Conservation (phyloP, 257 asterid genomes). For the Handroanthus guayacan region DNA sequence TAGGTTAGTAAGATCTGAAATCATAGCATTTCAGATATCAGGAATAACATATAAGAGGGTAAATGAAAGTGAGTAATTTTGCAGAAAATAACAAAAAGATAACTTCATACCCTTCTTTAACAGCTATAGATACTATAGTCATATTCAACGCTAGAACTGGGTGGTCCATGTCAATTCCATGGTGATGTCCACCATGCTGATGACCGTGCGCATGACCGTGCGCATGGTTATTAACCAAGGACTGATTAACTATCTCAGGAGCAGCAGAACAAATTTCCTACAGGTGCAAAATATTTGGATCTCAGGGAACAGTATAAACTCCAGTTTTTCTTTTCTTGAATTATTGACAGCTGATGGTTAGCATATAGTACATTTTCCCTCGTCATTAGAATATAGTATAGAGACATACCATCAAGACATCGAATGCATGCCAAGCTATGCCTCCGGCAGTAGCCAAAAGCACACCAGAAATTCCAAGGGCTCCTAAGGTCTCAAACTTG, state of each 20-base stretch:
- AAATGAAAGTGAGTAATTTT: conserved; percentile 1
- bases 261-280: conserved; percentile 71
- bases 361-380: conserved; percentile 5
- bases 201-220: conserved; percentile 56
- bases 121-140: conserved; percentile 78
- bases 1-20: conserved; percentile 15
- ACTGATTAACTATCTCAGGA: conserved; percentile 69
- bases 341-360: conserved; percentile 4
- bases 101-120: conserved; percentile 87
- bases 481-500: conserved; percentile 95
- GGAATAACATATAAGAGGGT: not conserved
- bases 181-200: conserved; percentile 69
- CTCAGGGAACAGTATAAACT: not conserved
- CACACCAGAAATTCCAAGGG: conserved; percentile 86
- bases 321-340: conserved; percentile 1
- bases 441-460: conserved; percentile 97
- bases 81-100: conserved; percentile 15
- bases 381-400: conserved; percentile 16
- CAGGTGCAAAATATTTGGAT: conserved; percentile 33
- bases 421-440: conserved; percentile 94
- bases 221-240: conserved; percentile 53
- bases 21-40: not conserved
- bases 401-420: conserved; percentile 63
- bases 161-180: conserved; percentile 91
- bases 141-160: conserved; percentile 87